Percentiles rank a stretch among this genome's conserved stretches.
phyloP scores from a whole-genome alignment of 139 green algal genomes.

The Chlorella sp. region DNA sequence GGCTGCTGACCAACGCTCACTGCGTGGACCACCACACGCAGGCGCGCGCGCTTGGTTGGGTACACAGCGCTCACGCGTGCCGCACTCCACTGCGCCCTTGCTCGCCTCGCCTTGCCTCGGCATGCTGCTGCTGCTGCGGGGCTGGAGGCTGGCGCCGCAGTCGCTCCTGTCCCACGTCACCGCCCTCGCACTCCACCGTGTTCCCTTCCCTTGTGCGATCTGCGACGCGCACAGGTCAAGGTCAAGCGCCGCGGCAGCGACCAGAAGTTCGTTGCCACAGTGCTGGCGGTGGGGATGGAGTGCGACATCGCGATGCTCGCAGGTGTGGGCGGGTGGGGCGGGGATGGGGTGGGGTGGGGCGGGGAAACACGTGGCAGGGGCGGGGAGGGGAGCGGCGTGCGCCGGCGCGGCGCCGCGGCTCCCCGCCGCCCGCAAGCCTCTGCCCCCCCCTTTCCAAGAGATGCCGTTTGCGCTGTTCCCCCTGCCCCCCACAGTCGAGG shows the following conservation, averaged over 20 bases:
- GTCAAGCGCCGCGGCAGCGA: constrained; percentile 78
- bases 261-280: constrained; percentile 78
- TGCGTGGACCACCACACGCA: constrained; percentile 96
- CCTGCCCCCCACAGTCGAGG: constrained; percentile 61
- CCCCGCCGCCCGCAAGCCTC: not conserved
- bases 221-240: constrained; percentile 71
- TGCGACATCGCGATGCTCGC: constrained; percentile 87
- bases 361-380: not conserved
- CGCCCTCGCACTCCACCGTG: too few species aligned
- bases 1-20: constrained; percentile 98
- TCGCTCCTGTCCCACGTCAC: too few species aligned
- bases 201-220: too few species aligned
- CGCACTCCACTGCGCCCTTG: not conserved
- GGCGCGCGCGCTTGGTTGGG: constrained; percentile 32
- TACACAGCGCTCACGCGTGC: too few species aligned
- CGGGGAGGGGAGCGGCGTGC: not conserved
- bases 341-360: not conserved
- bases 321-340: not conserved
- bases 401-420: not conserved
- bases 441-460: not conserved
- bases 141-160: not conserved
- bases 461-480: not conserved
- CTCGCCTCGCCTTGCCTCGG: too few species aligned
- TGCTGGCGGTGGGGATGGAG: constrained; percentile 84
- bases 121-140: not conserved